Conservation (phyloP, 257 asterid species). For the Buddleja alternifolia region DNA sequence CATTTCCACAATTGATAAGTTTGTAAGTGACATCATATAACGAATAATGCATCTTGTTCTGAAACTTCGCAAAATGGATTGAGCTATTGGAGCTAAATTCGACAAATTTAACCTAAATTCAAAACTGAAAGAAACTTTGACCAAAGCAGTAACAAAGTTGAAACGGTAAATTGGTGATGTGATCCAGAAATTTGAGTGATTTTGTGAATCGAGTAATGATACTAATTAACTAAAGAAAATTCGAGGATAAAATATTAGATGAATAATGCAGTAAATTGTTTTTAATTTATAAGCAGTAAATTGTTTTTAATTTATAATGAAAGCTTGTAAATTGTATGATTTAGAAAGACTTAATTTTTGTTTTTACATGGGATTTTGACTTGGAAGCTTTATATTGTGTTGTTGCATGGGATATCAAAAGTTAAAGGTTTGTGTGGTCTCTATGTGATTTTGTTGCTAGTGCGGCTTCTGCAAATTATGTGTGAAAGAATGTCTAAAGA, state of each 20-base stretch:
- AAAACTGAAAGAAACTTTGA: background rate
- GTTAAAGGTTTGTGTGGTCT: constrained; percentile 8
- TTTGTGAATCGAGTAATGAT: constrained; percentile 13
- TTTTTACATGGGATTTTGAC: constrained; percentile 15
- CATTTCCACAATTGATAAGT: constrained; percentile 12
- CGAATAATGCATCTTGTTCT: background rate
- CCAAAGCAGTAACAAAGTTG: too few relatives aligned
- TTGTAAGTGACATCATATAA: constrained; percentile 3
- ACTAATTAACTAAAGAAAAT: constrained; percentile 9
- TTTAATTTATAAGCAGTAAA: background rate
- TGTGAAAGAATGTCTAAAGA: background rate
- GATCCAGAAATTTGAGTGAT: constrained; percentile 14
- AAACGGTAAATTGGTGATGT: background rate
- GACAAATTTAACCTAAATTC: background rate
- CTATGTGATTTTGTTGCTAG: constrained; percentile 12
- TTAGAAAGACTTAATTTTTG: background rate
- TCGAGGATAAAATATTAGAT: background rate
- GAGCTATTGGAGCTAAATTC: background rate
- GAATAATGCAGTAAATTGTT: background rate
- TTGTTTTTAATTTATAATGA: background rate
- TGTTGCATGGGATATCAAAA: constrained; percentile 34
- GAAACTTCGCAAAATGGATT: background rate
- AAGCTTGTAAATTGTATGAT: constrained; percentile 2
- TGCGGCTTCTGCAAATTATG: background rate
- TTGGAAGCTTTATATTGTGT: constrained; percentile 12